Evolutionary conservation across 768 basidiomycete species (phyloP), one percentile per base, ranked within the genome.

Genomic region (Cyclocybe aegerita): DNA sequence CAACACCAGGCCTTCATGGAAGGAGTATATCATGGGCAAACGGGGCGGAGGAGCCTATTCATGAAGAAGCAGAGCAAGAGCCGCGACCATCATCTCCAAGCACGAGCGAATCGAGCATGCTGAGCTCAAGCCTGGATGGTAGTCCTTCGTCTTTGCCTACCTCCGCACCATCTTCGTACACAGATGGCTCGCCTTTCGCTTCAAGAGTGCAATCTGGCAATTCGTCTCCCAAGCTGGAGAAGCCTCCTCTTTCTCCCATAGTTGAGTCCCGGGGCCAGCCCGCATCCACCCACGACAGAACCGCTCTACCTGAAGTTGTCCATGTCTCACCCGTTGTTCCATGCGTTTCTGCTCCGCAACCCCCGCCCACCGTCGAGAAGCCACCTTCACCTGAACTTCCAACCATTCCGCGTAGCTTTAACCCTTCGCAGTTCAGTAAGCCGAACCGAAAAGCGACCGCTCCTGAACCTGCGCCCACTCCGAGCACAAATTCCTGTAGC

Each of bases 11-110:
- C 16, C 12, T 36, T 46, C 57, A 51, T 40, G 56, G 39, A 6
- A 53, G 61, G 35, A 53, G 37, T 31, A 51, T 60, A 16, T 59
- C 61, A 3, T 65, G 63, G 62, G 52, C 42, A 7, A 46, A 51
- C n/a, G 45, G 58, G 16, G 45, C 35, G 7, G 56, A 55, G 5
- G 51, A 52, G 16, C n/a, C 35, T 11, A 39, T 49, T 8, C 31
- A 52, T 7, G 49, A 56, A 35, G 48, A 56, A 15, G 50, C 15
- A 40, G 48, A 54, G 32, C 39, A 46, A 4, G 57, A 56, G n/a
- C 35, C 40, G 4, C 47, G 60, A 16, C 58, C 64, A 9, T 62
- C 65, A 4, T 62, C 67, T 12, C 41, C 60, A 9, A 53, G 40
- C 17, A 51, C 60, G 29, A 58, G 60, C 12, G 44, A 48, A 9